A percentile compares a stretch with the other conserved stretches of the same genome.
phyloP scores from a whole-genome alignment of 202 grass and related monocot species.

The Elaeis oleifera region DNA sequence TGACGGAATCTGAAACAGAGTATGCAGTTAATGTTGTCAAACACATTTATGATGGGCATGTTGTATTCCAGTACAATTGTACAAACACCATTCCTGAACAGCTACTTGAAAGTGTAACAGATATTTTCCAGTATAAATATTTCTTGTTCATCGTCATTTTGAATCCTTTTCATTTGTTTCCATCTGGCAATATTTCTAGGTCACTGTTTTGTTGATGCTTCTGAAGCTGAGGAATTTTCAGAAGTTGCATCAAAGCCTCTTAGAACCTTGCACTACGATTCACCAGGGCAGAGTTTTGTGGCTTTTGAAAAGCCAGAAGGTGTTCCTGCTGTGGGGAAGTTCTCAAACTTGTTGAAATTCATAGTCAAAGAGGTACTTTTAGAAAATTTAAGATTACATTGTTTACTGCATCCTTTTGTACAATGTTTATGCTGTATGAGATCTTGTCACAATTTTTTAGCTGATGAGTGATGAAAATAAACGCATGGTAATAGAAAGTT shows the following conservation, averaged over 20 bases:
- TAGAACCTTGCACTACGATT: conserved; percentile 72
- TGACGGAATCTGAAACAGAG: conserved; percentile 96
- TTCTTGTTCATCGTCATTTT: neutral
- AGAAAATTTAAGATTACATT: no score
- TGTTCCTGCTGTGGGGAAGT: conserved; percentile 68
- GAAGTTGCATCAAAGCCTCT: conserved; percentile 69
- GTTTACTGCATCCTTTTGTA: no score
- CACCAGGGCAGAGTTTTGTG: conserved; percentile 84
- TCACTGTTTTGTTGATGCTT: conserved; percentile 88
- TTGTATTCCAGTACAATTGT: conserved; percentile 93
- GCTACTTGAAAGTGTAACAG: conserved; percentile 71
- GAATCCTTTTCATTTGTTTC: neutral
- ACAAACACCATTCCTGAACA: conserved; percentile 96
- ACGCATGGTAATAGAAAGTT: no score
- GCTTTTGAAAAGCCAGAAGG: conserved; percentile 92
- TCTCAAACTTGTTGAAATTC: conserved; percentile 90
- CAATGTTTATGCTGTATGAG: no score
- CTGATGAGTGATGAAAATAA: no score
- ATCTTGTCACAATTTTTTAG: no score
- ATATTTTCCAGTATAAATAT: conserved; percentile 9
- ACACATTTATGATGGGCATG: conserved; percentile 76
- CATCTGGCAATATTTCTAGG: conserved; percentile 32
- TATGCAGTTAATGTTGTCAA: conserved; percentile 96
- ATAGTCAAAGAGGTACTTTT: conserved; percentile 80
- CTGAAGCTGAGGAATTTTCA: conserved; percentile 86